phyloP scores from a whole-genome alignment of 345 rosid species.

The Dipteronia dyeriana region DNA sequence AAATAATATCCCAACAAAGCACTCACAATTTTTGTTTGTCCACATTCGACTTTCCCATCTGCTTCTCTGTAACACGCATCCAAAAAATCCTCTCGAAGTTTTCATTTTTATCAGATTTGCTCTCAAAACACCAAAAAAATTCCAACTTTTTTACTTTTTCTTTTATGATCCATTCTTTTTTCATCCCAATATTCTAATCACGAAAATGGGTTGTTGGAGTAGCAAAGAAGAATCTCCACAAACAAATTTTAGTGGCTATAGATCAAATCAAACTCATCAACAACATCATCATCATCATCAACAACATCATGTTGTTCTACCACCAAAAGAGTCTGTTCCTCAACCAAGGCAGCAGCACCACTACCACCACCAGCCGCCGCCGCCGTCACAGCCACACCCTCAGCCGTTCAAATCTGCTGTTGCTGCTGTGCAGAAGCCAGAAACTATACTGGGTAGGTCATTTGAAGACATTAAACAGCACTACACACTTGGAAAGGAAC shows the following conservation, averaged over 20 bases:
- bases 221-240: constrained; percentile 45
- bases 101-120: neutral
- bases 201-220: constrained; percentile 59
- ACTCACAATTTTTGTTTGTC: neutral
- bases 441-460: constrained; percentile 64
- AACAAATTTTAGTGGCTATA: constrained; percentile 31
- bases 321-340: constrained; percentile 32
- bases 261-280: constrained; percentile 24
- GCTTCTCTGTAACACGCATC: neutral
- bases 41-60: neutral
- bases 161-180: neutral
- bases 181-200: neutral
- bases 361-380: constrained; percentile 16
- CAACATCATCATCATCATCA: constrained; percentile 26
- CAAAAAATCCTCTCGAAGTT: neutral
- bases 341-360: constrained; percentile 23
- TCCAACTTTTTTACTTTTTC: neutral
- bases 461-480: constrained; percentile 61
- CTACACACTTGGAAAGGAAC: constrained; percentile 61
- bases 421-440: constrained; percentile 28
- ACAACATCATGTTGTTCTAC: constrained; percentile 26
- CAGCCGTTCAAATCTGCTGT: constrained; percentile 10
- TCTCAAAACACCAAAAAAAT: neutral
- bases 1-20: neutral
- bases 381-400: constrained; percentile 11